phyloP scores from a whole-genome alignment of 345 rosid species.

The Conringia planisiliqua region DNA sequence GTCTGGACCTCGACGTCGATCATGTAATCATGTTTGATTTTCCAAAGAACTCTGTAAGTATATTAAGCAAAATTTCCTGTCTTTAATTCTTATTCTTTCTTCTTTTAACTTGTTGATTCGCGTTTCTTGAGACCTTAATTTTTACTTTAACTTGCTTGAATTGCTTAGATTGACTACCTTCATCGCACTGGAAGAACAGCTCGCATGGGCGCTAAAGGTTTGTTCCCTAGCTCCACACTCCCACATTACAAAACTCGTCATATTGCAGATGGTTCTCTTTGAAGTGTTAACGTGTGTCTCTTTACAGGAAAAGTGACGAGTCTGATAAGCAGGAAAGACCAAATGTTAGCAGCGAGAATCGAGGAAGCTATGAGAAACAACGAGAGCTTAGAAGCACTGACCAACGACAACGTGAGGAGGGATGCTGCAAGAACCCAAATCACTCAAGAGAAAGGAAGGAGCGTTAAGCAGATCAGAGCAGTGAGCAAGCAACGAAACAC shows the following conservation, averaged over 20 bases:
- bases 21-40: slow-evolving; percentile 96
- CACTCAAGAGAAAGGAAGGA: slow-evolving; percentile 59
- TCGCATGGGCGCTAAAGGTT: slow-evolving; percentile 98
- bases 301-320: slow-evolving; percentile 85
- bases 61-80: neutral
- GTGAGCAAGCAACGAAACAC: slow-evolving; percentile 45
- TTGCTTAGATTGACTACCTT: slow-evolving; percentile 80
- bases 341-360: slow-evolving; percentile 54
- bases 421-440: slow-evolving; percentile 66
- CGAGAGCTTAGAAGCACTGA: slow-evolving; percentile 79
- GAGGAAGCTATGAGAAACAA: slow-evolving; percentile 83
- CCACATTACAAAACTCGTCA: neutral
- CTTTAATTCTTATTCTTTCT: neutral
- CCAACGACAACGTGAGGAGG: slow-evolving; percentile 54
- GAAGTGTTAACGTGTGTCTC: neutral
- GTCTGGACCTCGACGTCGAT: slow-evolving; percentile 86
- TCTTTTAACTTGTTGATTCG: neutral
- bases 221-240: neutral
- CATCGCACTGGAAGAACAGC: slow-evolving; percentile 98
- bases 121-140: neutral
- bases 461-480: slow-evolving; percentile 38
- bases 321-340: slow-evolving; percentile 63
- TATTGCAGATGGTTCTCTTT: neutral
- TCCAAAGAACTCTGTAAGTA: slow-evolving; percentile 81
- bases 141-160: neutral